Percentiles rank a stretch among this genome's conserved stretches.
Conservation (phyloP, 371 early-diverging fungal genomes). For the Batrachochytrium dendrobatidis region DNA sequence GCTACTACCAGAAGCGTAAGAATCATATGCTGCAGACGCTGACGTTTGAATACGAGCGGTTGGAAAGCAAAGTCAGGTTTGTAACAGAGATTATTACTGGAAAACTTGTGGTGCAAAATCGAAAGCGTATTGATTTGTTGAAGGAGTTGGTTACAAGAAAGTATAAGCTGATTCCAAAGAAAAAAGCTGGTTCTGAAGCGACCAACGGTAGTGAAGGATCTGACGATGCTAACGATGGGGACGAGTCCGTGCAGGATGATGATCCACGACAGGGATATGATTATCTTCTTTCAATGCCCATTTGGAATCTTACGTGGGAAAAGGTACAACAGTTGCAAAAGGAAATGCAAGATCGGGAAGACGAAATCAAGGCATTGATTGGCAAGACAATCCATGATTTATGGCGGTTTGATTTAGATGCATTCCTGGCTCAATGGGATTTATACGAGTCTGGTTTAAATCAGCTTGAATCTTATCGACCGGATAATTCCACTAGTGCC, state of each 20-base stretch:
- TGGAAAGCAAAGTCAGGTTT: constrained; percentile 93
- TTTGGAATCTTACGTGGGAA: constrained; percentile 88
- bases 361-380: constrained; percentile 34
- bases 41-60: constrained; percentile 61
- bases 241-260: constrained; percentile 9
- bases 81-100: constrained; percentile 86
- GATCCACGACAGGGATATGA: constrained; percentile 74
- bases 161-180: constrained; percentile 59
- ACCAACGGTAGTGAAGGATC: constrained; percentile 13
- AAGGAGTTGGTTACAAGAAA: constrained; percentile 68
- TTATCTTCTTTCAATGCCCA: constrained; percentile 91
- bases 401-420: constrained; percentile 89
- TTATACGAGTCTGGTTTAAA: constrained; percentile 13
- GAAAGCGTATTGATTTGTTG: constrained; percentile 74
- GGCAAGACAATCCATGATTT: constrained; percentile 68
- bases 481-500: neutral
- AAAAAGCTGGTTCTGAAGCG: constrained; percentile 17
- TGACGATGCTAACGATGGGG: neutral
- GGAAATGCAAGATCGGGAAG: neutral
- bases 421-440: constrained; percentile 69
- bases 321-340: constrained; percentile 44
- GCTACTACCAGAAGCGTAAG: constrained; percentile 90
- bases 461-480: neutral
- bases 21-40: constrained; percentile 65
- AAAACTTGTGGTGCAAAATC: constrained; percentile 77